These are phyloP conservation scores for Lichtheimia ramosa DNA, from an alignment of 371 early-diverging fungal species.

Conservation along the genomic window DNA sequence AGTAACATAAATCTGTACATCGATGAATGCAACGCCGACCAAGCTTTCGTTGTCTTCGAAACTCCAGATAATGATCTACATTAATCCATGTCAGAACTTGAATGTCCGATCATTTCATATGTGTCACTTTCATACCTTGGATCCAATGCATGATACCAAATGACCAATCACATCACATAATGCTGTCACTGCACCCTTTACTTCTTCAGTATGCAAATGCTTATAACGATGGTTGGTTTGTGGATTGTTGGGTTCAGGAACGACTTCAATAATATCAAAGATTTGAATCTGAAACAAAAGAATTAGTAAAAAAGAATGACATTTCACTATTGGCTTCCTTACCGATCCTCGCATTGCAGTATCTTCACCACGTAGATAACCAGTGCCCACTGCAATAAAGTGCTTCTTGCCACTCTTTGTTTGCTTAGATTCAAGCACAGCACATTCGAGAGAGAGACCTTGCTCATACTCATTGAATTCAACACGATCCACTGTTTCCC, in stretches of 20 bases:
- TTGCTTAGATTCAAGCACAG: conserved; percentile 87
- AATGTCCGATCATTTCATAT: not conserved
- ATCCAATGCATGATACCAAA: conserved; percentile 87
- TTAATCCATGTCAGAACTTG: not conserved
- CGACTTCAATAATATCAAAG: conserved; percentile 96
- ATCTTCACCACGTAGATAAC: conserved; percentile 92
- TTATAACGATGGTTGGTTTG: conserved; percentile 95
- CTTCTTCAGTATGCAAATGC: conserved; percentile 79
- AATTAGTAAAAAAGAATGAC: not conserved
- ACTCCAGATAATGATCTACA: conserved; percentile 80
- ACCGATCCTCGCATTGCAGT: conserved; percentile 86
- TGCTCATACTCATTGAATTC: conserved; percentile 87
- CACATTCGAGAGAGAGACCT: conserved; percentile 74
- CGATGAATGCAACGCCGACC: conserved; percentile 95
- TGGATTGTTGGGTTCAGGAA: conserved; percentile 94
- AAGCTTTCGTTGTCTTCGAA: conserved; percentile 90
- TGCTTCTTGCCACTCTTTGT: conserved; percentile 84
- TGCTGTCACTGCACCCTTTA: conserved; percentile 94
- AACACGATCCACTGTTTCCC: conserved; percentile 89
- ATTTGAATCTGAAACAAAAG: conserved; percentile 69
- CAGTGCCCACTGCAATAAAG: conserved; percentile 92
- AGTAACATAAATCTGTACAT: conserved; percentile 90
- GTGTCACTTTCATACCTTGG: conserved; percentile 61
- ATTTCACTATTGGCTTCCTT: conserved; percentile 15
- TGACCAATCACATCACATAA: conserved; percentile 87